Conservation (phyloP, 2,329 filamentous ascomycete genomes). For the Phoma herbarum region DNA sequence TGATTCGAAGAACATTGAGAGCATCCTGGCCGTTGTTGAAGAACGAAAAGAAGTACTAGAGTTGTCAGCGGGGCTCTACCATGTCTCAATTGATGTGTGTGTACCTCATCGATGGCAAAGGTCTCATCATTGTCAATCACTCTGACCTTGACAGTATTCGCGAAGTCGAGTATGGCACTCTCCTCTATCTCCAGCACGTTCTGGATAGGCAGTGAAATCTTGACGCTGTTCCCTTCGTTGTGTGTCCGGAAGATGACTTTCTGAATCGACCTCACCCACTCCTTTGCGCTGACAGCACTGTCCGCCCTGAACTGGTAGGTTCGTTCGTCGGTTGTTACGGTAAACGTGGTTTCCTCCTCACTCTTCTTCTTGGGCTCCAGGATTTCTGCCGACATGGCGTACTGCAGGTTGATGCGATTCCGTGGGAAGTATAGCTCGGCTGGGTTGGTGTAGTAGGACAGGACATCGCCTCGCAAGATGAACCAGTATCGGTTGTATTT, state of each 20-base stretch:
- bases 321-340: conserved; percentile 81
- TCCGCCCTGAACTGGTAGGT: conserved; percentile 91
- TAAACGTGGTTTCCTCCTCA: conserved; percentile 79
- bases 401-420: conserved; percentile 90
- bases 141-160: conserved; percentile 91
- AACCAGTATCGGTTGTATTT: conserved; percentile 97
- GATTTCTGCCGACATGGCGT: conserved; percentile 86
- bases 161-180: conserved; percentile 87
- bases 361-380: conserved; percentile 71
- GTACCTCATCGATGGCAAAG: conserved; percentile 93
- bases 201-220: conserved; percentile 87
- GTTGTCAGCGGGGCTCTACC: conserved; percentile 17
- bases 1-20: conserved; percentile 75
- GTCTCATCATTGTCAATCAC: conserved; percentile 95
- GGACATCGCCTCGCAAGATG: conserved; percentile 85
- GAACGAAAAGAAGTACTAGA: conserved; percentile 93
- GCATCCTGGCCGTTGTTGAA: conserved; percentile 87
- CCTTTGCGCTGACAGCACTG: conserved; percentile 84
- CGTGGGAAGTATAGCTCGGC: conserved; percentile 90
- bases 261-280: conserved; percentile 95
- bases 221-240: conserved; percentile 96
- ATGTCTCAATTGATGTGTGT: conserved; percentile 23
- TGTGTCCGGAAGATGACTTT: conserved; percentile 95
- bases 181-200: conserved; percentile 95
- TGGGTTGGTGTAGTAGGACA: conserved; percentile 87